Evolutionary conservation across 2,329 filamentous ascomycete species (phyloP), one percentile per base, ranked within the genome.

Genomic region (Fusarium neocosmosporiellum): DNA sequence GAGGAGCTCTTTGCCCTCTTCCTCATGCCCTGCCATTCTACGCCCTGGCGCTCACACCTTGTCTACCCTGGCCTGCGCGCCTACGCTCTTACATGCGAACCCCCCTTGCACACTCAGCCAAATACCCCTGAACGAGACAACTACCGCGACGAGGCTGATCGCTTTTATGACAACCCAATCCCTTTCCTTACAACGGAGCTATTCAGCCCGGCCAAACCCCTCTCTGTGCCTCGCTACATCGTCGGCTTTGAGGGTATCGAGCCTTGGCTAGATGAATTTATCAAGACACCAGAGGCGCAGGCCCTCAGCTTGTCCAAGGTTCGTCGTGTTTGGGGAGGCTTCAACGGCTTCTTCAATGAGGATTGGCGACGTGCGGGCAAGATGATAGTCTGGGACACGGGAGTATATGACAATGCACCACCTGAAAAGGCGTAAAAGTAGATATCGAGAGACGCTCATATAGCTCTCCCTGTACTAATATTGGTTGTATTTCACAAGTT

Each of bases 11-110:
- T 91, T 76, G 90, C 92, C 36, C 92, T 93, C 22, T 98, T 98
- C 83, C 88, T 99, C 27, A 97, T 95, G 88, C 96, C 96, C 11
- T 99, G 96, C 83, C 96, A 99, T 85, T 94, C 93, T 73, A 98
- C 96, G 0, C 96, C 96, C 3, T 98, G 96, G 96, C 93, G 95
- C 77, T 95, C 93, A 18, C 93, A 97, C 78, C 88, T 98, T 41
- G 86, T 97, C 69, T 89, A 96, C 78, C 89, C 94, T 0, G 84
- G 86, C 33, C 90, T 98, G 61, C 84, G 89, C 66, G 95, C 94
- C 5, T 95, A 95, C 86, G 96, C 95, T 0, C 85, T 98, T 18
- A 93, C 93, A 7, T 99, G 96, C 81, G 95, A 98, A 75, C 96
- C 96, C 2, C 96, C 96, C 0, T 83, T 99, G 14, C 84, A 92